These are phyloP conservation scores for Zasmidium citrigriseum DNA, from an alignment of 2,329 filamentous ascomycete genomes.

Conservation along the genomic window DNA sequence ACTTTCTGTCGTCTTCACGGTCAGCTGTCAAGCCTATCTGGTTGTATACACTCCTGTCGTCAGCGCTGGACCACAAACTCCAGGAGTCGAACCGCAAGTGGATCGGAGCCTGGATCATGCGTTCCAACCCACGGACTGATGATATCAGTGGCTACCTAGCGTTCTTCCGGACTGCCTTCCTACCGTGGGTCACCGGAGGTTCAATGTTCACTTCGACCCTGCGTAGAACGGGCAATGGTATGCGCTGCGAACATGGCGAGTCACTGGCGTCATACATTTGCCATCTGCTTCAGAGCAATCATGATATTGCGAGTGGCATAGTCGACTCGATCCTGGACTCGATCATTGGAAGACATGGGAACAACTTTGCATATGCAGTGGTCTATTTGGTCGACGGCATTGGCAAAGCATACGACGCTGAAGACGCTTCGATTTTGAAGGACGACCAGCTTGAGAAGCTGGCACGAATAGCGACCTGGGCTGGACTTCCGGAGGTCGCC, in stretches of 20 bases:
- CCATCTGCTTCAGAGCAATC: constrained; percentile 29
- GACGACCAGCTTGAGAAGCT: constrained; percentile 29
- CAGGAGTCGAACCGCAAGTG: constrained; percentile 50
- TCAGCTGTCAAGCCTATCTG: constrained; percentile 42
- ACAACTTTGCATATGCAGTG: constrained; percentile 44
- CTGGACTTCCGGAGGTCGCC: constrained; percentile 46
- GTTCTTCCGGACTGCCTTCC: constrained; percentile 43
- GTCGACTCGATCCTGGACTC: constrained; percentile 36
- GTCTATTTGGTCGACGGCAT: constrained; percentile 48
- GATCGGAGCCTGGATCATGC: constrained; percentile 48
- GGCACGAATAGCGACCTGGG: constrained; percentile 29
- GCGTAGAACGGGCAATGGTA: constrained; percentile 29
- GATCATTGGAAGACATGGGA: constrained; percentile 28
- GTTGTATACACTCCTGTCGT: constrained; percentile 44
- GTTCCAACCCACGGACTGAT: constrained; percentile 26
- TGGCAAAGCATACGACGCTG: constrained; percentile 33
- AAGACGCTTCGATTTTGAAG: constrained; percentile 19
- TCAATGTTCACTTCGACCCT: constrained; percentile 45
- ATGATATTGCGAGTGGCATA: constrained; percentile 20
- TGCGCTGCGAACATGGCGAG: constrained; percentile 44
- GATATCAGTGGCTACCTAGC: constrained; percentile 29
- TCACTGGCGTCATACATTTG: constrained; percentile 39
- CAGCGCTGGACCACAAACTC: constrained; percentile 42
- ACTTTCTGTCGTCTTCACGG: constrained; percentile 37
- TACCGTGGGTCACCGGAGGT: constrained; percentile 52